Percentiles rank a stretch among this genome's conserved stretches.
Evolutionary conservation across 2,329 filamentous ascomycete species (phyloP).

Genomic region (Coleophoma eucalyptorum): DNA sequence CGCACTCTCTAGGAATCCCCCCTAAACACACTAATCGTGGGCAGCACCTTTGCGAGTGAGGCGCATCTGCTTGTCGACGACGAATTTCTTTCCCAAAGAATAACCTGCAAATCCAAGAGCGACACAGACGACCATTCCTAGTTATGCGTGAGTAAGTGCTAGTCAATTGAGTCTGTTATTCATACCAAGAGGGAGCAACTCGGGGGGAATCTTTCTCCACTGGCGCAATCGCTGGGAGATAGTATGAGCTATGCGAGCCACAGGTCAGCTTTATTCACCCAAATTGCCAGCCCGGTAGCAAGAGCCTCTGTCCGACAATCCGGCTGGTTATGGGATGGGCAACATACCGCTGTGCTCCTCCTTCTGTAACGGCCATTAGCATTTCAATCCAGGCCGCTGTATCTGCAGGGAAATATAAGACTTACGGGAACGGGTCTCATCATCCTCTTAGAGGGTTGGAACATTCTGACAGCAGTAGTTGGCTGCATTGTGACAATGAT

Average conservation of each 20-base stretch:
- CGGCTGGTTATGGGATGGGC: conserved; percentile 7
- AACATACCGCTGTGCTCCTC: conserved; percentile 66
- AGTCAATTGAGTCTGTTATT: conserved; percentile 11
- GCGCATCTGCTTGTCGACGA: conserved; percentile 88
- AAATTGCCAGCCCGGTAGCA: conserved; percentile 1
- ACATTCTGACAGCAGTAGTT: conserved; percentile 63
- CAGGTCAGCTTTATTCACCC: conserved; percentile 13
- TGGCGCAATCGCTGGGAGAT: conserved; percentile 91
- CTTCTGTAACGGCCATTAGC: conserved; percentile 38
- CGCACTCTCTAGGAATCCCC: neutral
- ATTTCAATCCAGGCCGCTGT: no score
- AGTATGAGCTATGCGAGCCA: conserved; percentile 70
- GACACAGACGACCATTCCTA: conserved; percentile 80
- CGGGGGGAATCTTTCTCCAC: conserved; percentile 85
- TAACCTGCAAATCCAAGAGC: conserved; percentile 79
- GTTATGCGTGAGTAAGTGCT: conserved; percentile 20
- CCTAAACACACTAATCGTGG: conserved; percentile 20
- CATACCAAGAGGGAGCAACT: conserved; percentile 92
- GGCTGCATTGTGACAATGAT: conserved; percentile 30
- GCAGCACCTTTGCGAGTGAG: conserved; percentile 62
- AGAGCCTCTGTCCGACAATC: conserved; percentile 7
- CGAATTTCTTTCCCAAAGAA: conserved; percentile 77
- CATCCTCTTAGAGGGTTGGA: conserved; percentile 62
- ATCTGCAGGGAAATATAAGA: conserved; percentile 14
- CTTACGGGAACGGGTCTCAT: conserved; percentile 72